Percentiles rank a stretch among this genome's conserved stretches.
Evolutionary conservation across 495 filamentous ascomycete genomes (phyloP).

Genomic region (Daldinia vernicosa): DNA sequence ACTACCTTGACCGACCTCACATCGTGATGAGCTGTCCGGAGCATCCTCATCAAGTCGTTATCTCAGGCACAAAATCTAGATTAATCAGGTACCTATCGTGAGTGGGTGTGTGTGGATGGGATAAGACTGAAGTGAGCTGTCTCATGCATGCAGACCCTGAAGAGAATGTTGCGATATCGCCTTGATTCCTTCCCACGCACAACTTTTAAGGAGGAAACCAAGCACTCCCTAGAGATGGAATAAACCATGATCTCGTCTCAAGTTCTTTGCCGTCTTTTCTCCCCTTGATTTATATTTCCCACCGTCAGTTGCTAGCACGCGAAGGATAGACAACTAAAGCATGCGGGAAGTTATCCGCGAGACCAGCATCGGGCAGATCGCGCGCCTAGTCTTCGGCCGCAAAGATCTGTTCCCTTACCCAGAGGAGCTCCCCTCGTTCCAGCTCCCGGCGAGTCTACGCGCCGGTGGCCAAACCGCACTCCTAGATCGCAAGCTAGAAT

Average conservation of each 20-base stretch:
- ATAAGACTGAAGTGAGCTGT: constrained; percentile 15
- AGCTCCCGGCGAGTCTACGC: constrained; percentile 58
- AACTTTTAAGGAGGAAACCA: neutral
- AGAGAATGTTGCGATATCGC: constrained; percentile 30
- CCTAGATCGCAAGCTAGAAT: constrained; percentile 49
- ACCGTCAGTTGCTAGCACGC: neutral
- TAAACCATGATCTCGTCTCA: neutral
- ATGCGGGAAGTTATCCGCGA: constrained; percentile 57
- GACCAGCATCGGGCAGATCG: constrained; percentile 62
- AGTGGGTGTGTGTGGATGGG: constrained; percentile 16
- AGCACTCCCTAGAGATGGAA: neutral
- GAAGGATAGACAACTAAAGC: constrained; percentile 15
- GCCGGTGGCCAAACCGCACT: constrained; percentile 54
- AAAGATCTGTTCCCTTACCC: constrained; percentile 61
- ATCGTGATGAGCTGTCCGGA: constrained; percentile 6
- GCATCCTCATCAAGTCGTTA: constrained; percentile 15
- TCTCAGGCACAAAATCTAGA: constrained; percentile 14
- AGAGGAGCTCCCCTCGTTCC: constrained; percentile 62
- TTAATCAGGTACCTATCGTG: constrained; percentile 2
- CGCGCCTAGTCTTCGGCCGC: constrained; percentile 58
- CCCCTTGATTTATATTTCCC: neutral
- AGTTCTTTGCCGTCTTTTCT: constrained; percentile 10
- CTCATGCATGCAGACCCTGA: constrained; percentile 17
- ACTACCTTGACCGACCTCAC: neutral
- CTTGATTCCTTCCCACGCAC: neutral